Conservation (phyloP, 805 yeast genomes). For the Lachancea quebecensis region DNA sequence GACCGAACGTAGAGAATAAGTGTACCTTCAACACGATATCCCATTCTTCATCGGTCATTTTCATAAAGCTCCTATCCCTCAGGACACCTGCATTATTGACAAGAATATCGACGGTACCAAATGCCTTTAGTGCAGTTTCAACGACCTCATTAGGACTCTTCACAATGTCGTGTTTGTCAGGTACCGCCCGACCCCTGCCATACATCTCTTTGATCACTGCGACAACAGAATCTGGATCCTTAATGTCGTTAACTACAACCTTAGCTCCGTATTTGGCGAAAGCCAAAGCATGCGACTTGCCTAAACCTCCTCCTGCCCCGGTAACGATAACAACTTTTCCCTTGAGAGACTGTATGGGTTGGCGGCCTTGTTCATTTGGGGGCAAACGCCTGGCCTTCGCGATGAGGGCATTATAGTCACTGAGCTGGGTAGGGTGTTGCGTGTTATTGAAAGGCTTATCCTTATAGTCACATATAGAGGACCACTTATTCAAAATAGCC, state of each 20-base stretch:
- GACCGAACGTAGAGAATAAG: slow-evolving; percentile 69
- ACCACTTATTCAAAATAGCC: slow-evolving; percentile 62
- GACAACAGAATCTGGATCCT: slow-evolving; percentile 66
- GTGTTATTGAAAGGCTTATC: slow-evolving; percentile 47
- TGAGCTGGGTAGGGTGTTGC: slow-evolving; percentile 64
- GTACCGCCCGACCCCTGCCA: slow-evolving; percentile 74
- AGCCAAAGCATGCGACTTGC: slow-evolving; percentile 78
- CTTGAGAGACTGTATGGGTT: slow-evolving; percentile 50
- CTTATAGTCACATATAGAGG: slow-evolving; percentile 55
- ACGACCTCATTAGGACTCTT: slow-evolving; percentile 67
- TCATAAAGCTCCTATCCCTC: slow-evolving; percentile 79
- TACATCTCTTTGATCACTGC: slow-evolving; percentile 56
- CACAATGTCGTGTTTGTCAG: slow-evolving; percentile 77
- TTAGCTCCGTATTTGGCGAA: slow-evolving; percentile 91
- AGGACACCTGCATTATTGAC: slow-evolving; percentile 93
- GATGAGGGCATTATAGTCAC: slow-evolving; percentile 61
- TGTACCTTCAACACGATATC: slow-evolving; percentile 72
- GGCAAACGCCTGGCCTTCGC: slow-evolving; percentile 46
- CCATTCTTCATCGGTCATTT: slow-evolving; percentile 85
- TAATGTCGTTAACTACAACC: slow-evolving; percentile 88
- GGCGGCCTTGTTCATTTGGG: slow-evolving; percentile 50
- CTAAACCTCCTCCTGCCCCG: slow-evolving; percentile 94
- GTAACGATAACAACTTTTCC: slow-evolving; percentile 86
- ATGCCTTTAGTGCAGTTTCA: slow-evolving; percentile 64
- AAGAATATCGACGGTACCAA: slow-evolving; percentile 78